phyloP scores from a whole-genome alignment of 805 yeast species.

The Lachancea cidri region DNA sequence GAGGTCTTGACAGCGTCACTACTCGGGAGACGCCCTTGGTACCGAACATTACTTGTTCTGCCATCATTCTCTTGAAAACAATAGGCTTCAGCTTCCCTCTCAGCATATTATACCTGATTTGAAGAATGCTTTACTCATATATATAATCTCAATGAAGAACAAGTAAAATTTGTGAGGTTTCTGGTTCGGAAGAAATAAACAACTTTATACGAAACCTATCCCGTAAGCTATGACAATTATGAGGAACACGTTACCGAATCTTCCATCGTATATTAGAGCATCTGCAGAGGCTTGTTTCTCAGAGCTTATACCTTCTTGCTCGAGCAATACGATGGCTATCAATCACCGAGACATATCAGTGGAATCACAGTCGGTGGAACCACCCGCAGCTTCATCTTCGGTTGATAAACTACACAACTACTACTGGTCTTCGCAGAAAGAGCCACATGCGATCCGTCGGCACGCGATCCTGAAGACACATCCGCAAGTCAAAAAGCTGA shows the following conservation, averaged over 20 bases:
- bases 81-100: constrained; percentile 5
- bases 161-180: neutral
- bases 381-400: constrained; percentile 31
- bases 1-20: constrained; percentile 71
- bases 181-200: neutral
- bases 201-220: neutral
- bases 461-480: constrained; percentile 66
- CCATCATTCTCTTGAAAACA: constrained; percentile 7
- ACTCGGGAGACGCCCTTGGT: constrained; percentile 53
- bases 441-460: constrained; percentile 75
- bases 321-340: constrained; percentile 6
- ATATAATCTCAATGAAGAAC: too few species aligned
- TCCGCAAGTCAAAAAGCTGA: constrained; percentile 73
- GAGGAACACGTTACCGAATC: neutral
- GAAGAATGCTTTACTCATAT: neutral
- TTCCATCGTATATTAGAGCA: neutral
- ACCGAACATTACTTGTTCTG: constrained; percentile 17
- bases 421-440: constrained; percentile 78
- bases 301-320: neutral
- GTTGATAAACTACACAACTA: constrained; percentile 50
- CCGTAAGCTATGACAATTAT: neutral
- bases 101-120: constrained; percentile 1
- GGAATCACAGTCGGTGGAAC: constrained; percentile 14
- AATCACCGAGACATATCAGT: constrained; percentile 13
- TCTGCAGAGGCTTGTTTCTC: neutral